These are phyloP conservation scores for Chaetomium sp. DNA, from an alignment of 2,329 filamentous ascomycete species.

Conservation along the genomic window DNA sequence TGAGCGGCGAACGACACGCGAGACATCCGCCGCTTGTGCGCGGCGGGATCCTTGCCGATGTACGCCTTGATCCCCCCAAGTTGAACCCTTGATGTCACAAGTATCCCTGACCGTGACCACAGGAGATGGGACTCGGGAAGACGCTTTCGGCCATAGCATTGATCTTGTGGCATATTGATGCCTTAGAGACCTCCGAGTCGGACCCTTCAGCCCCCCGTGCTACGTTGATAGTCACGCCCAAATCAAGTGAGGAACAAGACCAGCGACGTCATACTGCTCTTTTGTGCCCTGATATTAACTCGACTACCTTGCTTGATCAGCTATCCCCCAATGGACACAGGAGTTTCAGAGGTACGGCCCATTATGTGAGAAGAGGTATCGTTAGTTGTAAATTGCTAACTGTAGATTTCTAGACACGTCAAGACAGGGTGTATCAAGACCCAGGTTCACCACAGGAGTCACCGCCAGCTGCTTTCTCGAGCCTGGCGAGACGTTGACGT, in stretches of 20 bases:
- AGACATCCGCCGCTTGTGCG: conserved; percentile 17
- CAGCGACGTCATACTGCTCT: background rate
- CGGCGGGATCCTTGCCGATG: conserved; percentile 42
- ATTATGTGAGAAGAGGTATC: too few relatives aligned
- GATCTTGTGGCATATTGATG: conserved; percentile 36
- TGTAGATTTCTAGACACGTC: conserved; percentile 2
- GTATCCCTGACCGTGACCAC: conserved; percentile 7
- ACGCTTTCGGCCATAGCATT: conserved; percentile 38
- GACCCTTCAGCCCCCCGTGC: conserved; percentile 21
- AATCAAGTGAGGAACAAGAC: conserved; percentile 1
- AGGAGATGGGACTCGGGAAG: conserved; percentile 45
- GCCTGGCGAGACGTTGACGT: conserved; percentile 33
- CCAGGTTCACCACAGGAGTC: too few relatives aligned
- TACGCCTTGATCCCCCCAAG: conserved; percentile 21
- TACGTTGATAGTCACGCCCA: conserved; percentile 33
- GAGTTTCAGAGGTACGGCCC: conserved; percentile 22
- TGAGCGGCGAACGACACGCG: conserved; percentile 25
- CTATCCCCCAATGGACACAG: too few relatives aligned
- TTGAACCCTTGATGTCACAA: conserved; percentile 10
- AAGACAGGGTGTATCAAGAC: too few relatives aligned
- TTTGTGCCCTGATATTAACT: too few relatives aligned
- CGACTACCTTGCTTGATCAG: too few relatives aligned
- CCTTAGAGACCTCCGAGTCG: conserved; percentile 7
- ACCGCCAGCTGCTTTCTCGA: too few relatives aligned
- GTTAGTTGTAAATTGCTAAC: too few relatives aligned